A percentile compares a stretch with the other conserved stretches of the same genome.
Conservation (phyloP, 805 yeast genomes). For the Hanseniaspora vineae region DNA sequence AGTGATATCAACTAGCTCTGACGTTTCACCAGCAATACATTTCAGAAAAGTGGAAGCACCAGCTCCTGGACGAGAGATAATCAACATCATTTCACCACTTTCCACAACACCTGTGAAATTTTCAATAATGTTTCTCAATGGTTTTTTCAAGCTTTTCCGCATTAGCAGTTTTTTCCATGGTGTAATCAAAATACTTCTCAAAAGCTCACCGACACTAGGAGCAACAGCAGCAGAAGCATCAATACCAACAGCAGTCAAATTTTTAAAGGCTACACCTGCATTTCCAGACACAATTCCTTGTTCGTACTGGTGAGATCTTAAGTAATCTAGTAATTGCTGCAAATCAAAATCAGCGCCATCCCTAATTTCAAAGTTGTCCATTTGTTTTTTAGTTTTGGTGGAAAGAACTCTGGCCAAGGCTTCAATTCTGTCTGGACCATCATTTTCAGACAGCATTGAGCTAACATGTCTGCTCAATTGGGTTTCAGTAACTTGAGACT, state of each 20-base stretch:
- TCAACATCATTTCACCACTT: slow-evolving; percentile 43
- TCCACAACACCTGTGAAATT: slow-evolving; percentile 31
- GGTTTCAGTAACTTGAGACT: slow-evolving; percentile 13
- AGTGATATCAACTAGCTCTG: slow-evolving; percentile 23
- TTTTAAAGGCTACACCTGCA: slow-evolving; percentile 38
- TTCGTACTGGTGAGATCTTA: slow-evolving; percentile 26
- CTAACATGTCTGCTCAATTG: slow-evolving; percentile 21
- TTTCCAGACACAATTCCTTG: slow-evolving; percentile 36
- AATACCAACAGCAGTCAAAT: slow-evolving; percentile 32
- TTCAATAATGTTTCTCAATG: slow-evolving; percentile 27
- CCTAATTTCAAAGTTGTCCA: slow-evolving; percentile 31
- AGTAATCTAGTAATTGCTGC: slow-evolving; percentile 28
- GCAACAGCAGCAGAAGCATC: slow-evolving; percentile 43
- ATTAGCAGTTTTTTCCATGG: slow-evolving; percentile 21
- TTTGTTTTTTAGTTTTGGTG: slow-evolving; percentile 33
- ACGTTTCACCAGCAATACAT: slow-evolving; percentile 32
- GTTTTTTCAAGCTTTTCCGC: slow-evolving; percentile 17
- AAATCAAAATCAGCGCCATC: slow-evolving; percentile 35
- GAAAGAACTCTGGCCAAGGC: slow-evolving; percentile 39
- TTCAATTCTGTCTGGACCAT: slow-evolving; percentile 29
- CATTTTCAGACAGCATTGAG: slow-evolving; percentile 22
- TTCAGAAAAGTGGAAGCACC: slow-evolving; percentile 48
- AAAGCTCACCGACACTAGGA: slow-evolving; percentile 32
- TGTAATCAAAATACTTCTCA: slow-evolving; percentile 19
- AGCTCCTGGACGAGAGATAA: slow-evolving; percentile 48